A percentile compares a stretch with the other conserved stretches of the same genome.
Evolutionary conservation across 192 early-diverging fungal species (phyloP).

Genomic region (Podila epigama): DNA sequence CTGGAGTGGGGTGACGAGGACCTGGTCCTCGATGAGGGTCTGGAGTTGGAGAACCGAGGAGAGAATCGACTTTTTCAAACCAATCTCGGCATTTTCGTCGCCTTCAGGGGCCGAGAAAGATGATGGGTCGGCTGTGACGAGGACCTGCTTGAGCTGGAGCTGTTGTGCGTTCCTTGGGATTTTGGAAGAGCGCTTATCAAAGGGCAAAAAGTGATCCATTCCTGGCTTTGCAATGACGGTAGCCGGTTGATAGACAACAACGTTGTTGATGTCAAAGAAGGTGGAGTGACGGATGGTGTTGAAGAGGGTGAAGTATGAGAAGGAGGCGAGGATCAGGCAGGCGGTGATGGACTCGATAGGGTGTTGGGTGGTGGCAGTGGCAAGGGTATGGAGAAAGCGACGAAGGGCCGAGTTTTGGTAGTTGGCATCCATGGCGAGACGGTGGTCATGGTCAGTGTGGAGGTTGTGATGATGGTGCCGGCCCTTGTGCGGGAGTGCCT

Average conservation of each 20-base stretch:
- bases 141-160: constrained; percentile 70
- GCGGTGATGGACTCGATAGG: constrained; percentile 84
- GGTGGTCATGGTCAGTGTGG: too few species aligned
- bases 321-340: constrained; percentile 75
- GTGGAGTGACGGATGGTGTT: constrained; percentile 73
- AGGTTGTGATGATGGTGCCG: constrained; percentile 10
- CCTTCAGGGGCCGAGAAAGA: constrained; percentile 14
- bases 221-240: constrained; percentile 49
- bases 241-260: constrained; percentile 51
- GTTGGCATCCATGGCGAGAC: constrained; percentile 21
- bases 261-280: constrained; percentile 57
- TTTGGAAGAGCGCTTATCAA: constrained; percentile 54
- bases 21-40: constrained; percentile 44
- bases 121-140: constrained; percentile 38
- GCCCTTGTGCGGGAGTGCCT: constrained; percentile 13
- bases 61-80: constrained; percentile 46
- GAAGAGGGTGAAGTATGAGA: constrained; percentile 80
- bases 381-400: constrained; percentile 37
- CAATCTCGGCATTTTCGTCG: constrained; percentile 16
- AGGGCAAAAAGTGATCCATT: constrained; percentile 36
- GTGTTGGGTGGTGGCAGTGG: constrained; percentile 58
- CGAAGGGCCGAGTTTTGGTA: constrained; percentile 44
- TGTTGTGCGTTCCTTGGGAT: constrained; percentile 46
- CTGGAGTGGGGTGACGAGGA: constrained; percentile 32
- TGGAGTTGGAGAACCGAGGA: constrained; percentile 56